Evolutionary conservation across 805 yeast genomes (phyloP), one percentile per base, ranked within the genome.

Genomic region (Candida golubevii): DNA sequence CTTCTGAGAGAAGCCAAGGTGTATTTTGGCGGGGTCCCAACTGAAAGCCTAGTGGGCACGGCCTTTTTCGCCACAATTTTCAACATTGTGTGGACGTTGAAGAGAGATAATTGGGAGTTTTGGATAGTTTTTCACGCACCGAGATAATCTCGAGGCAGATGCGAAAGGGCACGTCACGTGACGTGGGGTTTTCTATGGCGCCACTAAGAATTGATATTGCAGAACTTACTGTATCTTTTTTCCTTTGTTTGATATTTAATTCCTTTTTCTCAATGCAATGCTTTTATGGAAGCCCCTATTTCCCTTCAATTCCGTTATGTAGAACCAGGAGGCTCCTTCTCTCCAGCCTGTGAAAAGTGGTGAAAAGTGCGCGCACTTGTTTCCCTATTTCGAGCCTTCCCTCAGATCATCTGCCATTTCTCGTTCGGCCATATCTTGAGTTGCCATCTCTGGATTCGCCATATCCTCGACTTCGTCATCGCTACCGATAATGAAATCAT

Each of bases 1-100:
- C 82, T 63, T 48, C 97, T 79, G 42, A 88, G 65, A 1, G 96
- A 77, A 9, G 95, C 80, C 48, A 91, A 69, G 0, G 90, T 87
- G 56, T 79, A 87, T 51, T 75, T 70, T 26, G 95, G 85, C 26
- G 93, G 88, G 34, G 44, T 33, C 9, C 56, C 56, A 30, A 50
- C 47, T 27, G 56, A 48, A 33, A 53, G 44, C 26, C 42, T 40
- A 15, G 47, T 42, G 34, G 47, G 41, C 2, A 39, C 31, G 35
- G 41, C 43, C 27, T 43, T 43, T 38, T 43, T 43, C 36, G 38
- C 13, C 31, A 38, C 42, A n/a, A 13, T 12, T 31, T 43, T 43
- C 39, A 43, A 15, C 33, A 36, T 41, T 27, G 26, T 14, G 13
- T 8, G 9, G 23, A 10, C 12, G 14, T 26, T 29, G 11, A 29